These are phyloP conservation scores for Aspergillus fumigatiaffinis DNA, from an alignment of 2,329 filamentous ascomycete species.

Conservation along the genomic window DNA sequence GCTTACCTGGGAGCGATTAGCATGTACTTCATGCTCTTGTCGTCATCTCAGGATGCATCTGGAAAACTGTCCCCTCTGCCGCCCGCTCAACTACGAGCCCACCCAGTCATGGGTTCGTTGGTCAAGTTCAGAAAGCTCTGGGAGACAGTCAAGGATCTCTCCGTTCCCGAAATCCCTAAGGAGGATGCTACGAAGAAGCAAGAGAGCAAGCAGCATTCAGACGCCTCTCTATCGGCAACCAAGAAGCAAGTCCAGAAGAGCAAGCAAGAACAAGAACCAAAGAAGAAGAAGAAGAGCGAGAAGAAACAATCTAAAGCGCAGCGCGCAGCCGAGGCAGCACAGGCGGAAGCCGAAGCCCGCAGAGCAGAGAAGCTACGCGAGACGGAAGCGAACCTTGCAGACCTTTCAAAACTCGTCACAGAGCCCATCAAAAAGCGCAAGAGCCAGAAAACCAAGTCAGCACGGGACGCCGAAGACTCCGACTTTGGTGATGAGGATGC, in stretches of 20 bases:
- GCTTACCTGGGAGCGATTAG: conserved; percentile 82
- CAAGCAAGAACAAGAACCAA: conserved; percentile 36
- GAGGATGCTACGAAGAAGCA: conserved; percentile 12
- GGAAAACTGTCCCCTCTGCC: conserved; percentile 59
- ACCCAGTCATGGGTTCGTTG: conserved; percentile 84
- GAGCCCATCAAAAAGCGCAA: conserved; percentile 46
- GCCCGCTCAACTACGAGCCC: conserved; percentile 77
- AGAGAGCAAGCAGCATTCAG: conserved; percentile 22
- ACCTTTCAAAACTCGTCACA: conserved; percentile 61
- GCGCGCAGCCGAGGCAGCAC: conserved; percentile 48
- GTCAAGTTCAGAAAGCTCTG: conserved; percentile 77
- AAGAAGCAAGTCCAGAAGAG: conserved; percentile 31
- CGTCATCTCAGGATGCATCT: conserved; percentile 63
- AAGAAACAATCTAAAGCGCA: conserved; percentile 47
- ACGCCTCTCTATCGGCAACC: conserved; percentile 15
- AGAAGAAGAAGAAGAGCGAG: conserved; percentile 35
- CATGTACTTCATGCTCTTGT: conserved; percentile 94
- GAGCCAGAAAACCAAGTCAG: conserved; percentile 28
- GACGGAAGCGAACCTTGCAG: conserved; percentile 68
- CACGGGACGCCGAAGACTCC: conserved; percentile 58
- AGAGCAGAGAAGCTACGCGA: conserved; percentile 51
- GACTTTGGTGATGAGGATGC: conserved; percentile 90
- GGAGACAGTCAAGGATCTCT: conserved; percentile 67
- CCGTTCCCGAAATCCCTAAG: conserved; percentile 43
- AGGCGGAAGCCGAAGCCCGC: conserved; percentile 52